These are phyloP conservation scores for Artemisia argyi DNA, from an alignment of 129 eudicot species.

Conservation along the genomic window DNA sequence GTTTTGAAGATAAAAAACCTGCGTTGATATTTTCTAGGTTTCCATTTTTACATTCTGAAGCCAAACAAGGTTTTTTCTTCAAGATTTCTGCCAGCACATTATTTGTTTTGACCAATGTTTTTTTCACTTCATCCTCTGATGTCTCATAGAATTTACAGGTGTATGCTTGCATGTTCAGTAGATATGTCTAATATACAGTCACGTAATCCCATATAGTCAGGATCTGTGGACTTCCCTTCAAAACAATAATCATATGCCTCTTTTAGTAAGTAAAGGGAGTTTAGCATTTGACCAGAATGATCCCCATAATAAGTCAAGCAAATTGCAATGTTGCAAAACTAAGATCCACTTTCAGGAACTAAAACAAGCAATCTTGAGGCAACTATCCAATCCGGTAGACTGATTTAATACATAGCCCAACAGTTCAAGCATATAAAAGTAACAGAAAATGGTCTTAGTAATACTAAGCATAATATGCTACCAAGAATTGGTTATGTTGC, in stretches of 20 bases:
- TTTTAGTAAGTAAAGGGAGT: slow-evolving; percentile 74
- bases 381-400: background rate
- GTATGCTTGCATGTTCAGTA: too few relatives aligned
- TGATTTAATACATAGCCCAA: slow-evolving; percentile 6
- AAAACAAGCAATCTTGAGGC: slow-evolving; percentile 8
- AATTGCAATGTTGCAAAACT: slow-evolving; percentile 29
- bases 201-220: slow-evolving; percentile 38
- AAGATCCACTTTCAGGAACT: background rate
- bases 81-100: too few relatives aligned
- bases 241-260: slow-evolving; percentile 68
- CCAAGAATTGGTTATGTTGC: background rate
- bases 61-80: too few relatives aligned
- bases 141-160: too few relatives aligned
- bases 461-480: background rate
- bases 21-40: too few relatives aligned
- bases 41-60: too few relatives aligned
- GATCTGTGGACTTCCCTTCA: slow-evolving; percentile 33
- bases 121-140: too few relatives aligned
- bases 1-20: too few relatives aligned
- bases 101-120: too few relatives aligned
- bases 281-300: slow-evolving; percentile 51
- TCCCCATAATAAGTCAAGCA: slow-evolving; percentile 47
- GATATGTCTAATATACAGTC: slow-evolving; percentile 56
- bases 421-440: background rate
- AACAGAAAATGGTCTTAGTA: background rate